A percentile compares a stretch with the other conserved stretches of the same genome.
Evolutionary conservation across 345 rosid genomes (phyloP).

Genomic region (Angophora floribunda): DNA sequence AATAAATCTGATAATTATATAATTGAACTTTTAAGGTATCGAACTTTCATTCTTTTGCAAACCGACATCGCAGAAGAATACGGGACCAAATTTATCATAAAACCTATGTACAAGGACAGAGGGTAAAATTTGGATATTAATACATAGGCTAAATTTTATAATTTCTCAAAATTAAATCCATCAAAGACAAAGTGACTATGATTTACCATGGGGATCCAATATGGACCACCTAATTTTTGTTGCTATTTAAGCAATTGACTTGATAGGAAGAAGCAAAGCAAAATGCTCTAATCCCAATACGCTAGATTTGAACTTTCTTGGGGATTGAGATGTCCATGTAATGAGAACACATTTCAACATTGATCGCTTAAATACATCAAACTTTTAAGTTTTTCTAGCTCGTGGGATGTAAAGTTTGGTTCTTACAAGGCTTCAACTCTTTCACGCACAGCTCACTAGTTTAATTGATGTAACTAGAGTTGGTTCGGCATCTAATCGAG

Average conservation of each 20-base stretch:
- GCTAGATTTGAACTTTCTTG: neutral
- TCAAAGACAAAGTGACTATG: neutral
- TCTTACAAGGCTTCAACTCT: neutral
- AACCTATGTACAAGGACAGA: too few relatives aligned
- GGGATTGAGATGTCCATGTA: neutral
- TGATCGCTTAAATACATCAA: neutral
- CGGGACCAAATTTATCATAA: neutral
- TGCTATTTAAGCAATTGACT: neutral
- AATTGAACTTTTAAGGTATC: neutral
- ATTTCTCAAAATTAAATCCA: neutral
- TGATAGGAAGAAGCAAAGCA: neutral
- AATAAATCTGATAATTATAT: neutral
- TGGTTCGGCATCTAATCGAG: neutral
- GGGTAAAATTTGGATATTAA: neutral
- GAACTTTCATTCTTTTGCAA: neutral
- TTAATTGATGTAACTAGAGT: neutral
- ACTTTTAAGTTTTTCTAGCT: neutral
- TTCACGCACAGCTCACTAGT: neutral
- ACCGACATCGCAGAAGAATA: neutral
- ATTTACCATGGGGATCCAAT: neutral
- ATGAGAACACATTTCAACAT: neutral
- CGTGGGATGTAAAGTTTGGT: neutral
- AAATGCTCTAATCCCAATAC: neutral
- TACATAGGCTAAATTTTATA: neutral
- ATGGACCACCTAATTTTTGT: neutral